Evolutionary conservation across 78 protist genomes (phyloP).

Genomic region (Dictyostelium purpureum): DNA sequence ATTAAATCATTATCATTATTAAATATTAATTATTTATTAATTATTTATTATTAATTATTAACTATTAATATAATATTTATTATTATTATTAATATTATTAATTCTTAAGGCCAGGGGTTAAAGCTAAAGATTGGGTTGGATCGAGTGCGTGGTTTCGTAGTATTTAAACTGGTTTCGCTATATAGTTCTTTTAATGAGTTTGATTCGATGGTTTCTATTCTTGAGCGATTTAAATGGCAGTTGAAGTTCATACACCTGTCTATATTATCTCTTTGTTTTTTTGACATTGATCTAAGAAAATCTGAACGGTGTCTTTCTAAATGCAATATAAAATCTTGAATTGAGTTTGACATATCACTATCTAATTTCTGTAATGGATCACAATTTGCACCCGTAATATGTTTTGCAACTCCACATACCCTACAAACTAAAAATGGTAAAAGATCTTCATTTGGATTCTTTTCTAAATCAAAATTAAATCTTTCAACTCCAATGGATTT

Average conservation of each 20-base stretch:
- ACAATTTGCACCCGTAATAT: neutral
- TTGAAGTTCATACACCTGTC: neutral
- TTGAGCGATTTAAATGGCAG: neutral
- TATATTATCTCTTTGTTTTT: neutral
- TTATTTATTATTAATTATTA: too few species aligned
- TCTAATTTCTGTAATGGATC: neutral
- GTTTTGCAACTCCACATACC: neutral
- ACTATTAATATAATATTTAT: too few species aligned
- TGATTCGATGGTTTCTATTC: neutral
- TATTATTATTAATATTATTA: too few species aligned
- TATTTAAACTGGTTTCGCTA: too few species aligned
- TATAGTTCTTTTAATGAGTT: neutral
- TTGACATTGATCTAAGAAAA: neutral
- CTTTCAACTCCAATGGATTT: neutral
- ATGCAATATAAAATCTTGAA: neutral
- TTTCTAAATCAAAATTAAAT: neutral
- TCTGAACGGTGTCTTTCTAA: neutral
- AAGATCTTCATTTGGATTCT: neutral
- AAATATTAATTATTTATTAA: too few species aligned
- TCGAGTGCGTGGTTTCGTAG: too few species aligned
- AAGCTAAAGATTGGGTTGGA: too few species aligned
- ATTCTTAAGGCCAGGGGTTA: too few species aligned
- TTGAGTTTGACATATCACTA: neutral
- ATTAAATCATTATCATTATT: too few species aligned
- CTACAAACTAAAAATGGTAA: slow-evolving; percentile 10